Conservation (phyloP, 768 basidiomycete genomes). For the Tricholoma terreum region DNA sequence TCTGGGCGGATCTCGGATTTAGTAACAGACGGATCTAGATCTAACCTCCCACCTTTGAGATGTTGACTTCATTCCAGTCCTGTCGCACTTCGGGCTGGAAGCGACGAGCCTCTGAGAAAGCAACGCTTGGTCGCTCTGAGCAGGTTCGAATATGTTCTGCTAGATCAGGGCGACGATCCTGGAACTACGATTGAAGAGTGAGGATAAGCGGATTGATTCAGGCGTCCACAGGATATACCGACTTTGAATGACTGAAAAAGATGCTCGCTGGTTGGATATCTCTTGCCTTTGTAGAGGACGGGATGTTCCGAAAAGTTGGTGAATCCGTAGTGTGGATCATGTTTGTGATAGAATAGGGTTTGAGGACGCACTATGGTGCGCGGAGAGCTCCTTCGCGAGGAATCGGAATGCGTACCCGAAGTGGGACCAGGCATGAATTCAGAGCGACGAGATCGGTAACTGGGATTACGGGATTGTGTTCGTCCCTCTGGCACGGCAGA, state of each 20-base stretch:
- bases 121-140: conserved; percentile 58
- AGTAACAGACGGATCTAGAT: not conserved
- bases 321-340: conserved; percentile 64
- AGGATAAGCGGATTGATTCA: not conserved
- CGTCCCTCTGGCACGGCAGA: not conserved
- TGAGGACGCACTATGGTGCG: conserved; percentile 27
- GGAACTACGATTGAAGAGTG: conserved; percentile 41
- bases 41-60: conserved; percentile 47
- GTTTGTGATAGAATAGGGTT: conserved; percentile 64
- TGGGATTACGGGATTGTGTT: not conserved
- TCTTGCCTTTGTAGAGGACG: conserved; percentile 57
- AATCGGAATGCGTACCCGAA: conserved; percentile 11
- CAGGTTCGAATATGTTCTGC: conserved; percentile 69
- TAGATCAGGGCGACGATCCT: conserved; percentile 54
- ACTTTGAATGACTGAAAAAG: conserved; percentile 77
- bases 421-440: not conserved
- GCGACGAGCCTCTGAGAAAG: conserved; percentile 65
- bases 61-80: conserved; percentile 70
- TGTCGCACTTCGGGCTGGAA: conserved; percentile 57
- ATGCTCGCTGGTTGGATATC: conserved; percentile 75
- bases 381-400: conserved; percentile 17
- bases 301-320: conserved; percentile 72
- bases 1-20: conserved; percentile 34
- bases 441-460: conserved; percentile 8
- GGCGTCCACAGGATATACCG: conserved; percentile 4